Percentiles rank a stretch among this genome's conserved stretches.
phyloP scores from a whole-genome alignment of 441 rosid genomes.

The Pelargonium australe region DNA sequence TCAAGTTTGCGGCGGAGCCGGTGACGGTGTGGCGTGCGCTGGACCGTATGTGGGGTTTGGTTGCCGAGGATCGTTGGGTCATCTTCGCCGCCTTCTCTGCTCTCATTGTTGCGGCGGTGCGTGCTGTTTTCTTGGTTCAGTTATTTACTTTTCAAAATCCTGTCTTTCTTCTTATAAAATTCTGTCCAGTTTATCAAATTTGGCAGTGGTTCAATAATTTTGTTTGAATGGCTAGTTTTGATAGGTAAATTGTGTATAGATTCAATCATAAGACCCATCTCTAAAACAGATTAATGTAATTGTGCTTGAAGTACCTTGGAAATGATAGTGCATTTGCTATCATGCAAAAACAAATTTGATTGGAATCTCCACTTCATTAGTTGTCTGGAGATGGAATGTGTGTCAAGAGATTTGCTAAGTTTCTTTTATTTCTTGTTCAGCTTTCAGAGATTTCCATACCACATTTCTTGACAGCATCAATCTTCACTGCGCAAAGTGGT shows the following conservation, averaged over 20 bases:
- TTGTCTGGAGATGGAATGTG: background rate
- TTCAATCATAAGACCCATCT: background rate
- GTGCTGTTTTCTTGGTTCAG: conserved; percentile 14
- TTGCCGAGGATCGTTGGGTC: conserved; percentile 79
- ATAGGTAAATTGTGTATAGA: background rate
- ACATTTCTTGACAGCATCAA: conserved; percentile 89
- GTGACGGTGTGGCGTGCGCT: conserved; percentile 82
- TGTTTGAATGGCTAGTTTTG: background rate
- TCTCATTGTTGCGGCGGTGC: conserved; percentile 69
- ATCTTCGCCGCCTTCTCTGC: conserved; percentile 74
- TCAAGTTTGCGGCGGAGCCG: conserved; percentile 58
- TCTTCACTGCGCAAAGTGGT: conserved; percentile 75
- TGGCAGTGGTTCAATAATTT: too few species aligned
- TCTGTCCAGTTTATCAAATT: background rate
- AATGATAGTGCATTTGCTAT: background rate
- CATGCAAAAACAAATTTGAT: background rate
- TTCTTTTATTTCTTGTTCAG: conserved; percentile 38
- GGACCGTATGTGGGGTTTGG: conserved; percentile 83
- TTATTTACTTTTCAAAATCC: background rate
- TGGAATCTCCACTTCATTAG: background rate
- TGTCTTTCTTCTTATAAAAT: background rate
- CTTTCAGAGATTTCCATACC: conserved; percentile 80
- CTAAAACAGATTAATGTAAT: background rate
- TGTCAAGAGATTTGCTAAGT: conserved; percentile 13
- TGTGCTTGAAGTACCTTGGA: background rate